Evolutionary conservation across 1,284 basidiomycete genomes (phyloP), one percentile per base, ranked within the genome.

Genomic region (Pyrrhoderma noxium): DNA sequence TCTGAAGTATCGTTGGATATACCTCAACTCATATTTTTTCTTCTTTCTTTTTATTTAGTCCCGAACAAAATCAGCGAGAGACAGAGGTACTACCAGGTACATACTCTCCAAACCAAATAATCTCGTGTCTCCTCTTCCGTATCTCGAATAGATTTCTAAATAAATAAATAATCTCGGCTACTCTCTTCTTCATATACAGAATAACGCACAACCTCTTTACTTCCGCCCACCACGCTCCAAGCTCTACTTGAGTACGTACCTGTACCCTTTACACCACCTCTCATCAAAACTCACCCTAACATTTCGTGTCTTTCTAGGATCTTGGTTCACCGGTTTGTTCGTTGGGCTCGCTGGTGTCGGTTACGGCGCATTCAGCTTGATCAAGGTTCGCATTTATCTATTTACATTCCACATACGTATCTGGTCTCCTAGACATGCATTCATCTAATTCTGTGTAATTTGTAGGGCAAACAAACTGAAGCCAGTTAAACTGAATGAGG

Each of bases 61-160:
- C 79, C 77, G 56, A 85, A 89, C 72, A 65, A 62, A 52, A 73
- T 86, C 56, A 63, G 77, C 46, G 76, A 82, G 68, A 80, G 67
- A 64, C 85, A 89, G 68, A 77, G 68, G 67, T 55, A 63, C 52
- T 73, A 78, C 64, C 86, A 89, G 74, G 85, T 85, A 53, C 39
- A n/a, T n/a, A n/a, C n/a, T n/a, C n/a, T n/a, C n/a, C n/a, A n/a
- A n/a, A n/a, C n/a, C n/a, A n/a, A n/a, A n/a, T n/a, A n/a, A n/a
- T n/a, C n/a, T n/a, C n/a, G 41, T 36, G 36, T 38, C 25, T 40
- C 14, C 21, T 38, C 21, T 35, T 13, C 16, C 43, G 47, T 42
- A 21, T 35, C n/a, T n/a, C n/a, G n/a, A n/a, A n/a, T n/a, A n/a
- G n/a, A n/a, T n/a, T n/a, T n/a, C n/a, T n/a, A n/a, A n/a, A n/a